Conservation (phyloP, 2,329 filamentous ascomycete species). For the Colletotrichum sublineola region DNA sequence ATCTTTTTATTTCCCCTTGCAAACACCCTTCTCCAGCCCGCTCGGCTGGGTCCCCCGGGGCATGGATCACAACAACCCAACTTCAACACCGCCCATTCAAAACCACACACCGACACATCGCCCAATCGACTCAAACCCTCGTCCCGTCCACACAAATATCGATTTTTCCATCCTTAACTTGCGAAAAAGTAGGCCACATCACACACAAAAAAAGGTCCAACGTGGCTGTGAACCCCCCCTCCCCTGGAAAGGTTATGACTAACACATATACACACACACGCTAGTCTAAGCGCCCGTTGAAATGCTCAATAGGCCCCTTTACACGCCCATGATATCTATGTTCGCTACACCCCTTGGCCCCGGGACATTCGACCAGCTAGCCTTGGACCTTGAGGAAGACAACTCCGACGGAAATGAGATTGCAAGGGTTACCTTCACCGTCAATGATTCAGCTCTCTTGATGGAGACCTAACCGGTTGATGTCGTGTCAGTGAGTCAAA, state of each 20-base stretch:
- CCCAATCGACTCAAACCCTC: conserved; percentile 11
- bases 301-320: background rate
- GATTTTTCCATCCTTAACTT: background rate
- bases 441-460: conserved; percentile 6
- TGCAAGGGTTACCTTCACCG: conserved; percentile 33
- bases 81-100: conserved; percentile 16
- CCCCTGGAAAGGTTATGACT: background rate
- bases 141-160: conserved; percentile 21
- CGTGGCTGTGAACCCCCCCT: background rate
- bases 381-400: background rate
- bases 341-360: background rate
- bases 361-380: background rate
- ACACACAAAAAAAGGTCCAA: background rate
- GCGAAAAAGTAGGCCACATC: conserved; percentile 3
- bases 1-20: background rate
- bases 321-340: background rate
- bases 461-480: background rate
- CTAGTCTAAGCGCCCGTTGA: conserved; percentile 15
- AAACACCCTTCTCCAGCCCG: background rate
- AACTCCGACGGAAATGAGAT: background rate
- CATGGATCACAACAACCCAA: background rate
- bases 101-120: conserved; percentile 18
- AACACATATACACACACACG: conserved; percentile 2
- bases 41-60: background rate
- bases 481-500: conserved; percentile 37